Evolutionary conservation across 1,139 yeast genomes (phyloP).

Genomic region (Wickerhamiella infanticola): DNA sequence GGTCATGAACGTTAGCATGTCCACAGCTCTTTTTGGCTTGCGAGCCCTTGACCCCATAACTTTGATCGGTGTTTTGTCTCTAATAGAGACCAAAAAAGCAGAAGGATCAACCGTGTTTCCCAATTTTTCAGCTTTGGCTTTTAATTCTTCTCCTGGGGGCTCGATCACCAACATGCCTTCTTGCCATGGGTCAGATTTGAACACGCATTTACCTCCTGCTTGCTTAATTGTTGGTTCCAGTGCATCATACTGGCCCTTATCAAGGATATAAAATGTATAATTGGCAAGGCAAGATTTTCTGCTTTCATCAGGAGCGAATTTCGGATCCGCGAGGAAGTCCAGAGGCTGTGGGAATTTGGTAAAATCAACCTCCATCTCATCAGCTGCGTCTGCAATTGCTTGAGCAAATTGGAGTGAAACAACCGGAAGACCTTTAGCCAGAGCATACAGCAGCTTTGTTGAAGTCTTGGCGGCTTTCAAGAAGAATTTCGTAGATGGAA

Average conservation of each 20-base stretch:
- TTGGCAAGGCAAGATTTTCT: constrained; percentile 15
- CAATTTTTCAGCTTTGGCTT: neutral
- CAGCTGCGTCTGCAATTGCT: constrained; percentile 9
- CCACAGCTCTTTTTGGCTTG: neutral
- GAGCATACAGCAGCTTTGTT: constrained; percentile 17
- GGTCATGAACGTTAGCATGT: neutral
- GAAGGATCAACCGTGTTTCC: neutral
- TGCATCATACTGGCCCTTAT: constrained; percentile 12
- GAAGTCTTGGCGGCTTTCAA: constrained; percentile 13
- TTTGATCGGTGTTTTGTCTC: neutral
- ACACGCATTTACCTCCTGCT: constrained; percentile 15
- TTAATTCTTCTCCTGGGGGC: neutral
- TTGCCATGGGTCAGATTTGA: neutral
- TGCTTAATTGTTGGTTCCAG: constrained; percentile 14
- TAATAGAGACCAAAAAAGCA: neutral
- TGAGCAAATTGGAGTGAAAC: constrained; percentile 14
- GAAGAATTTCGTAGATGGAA: constrained; percentile 15
- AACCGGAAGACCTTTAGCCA: constrained; percentile 18
- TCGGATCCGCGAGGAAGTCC: constrained; percentile 13
- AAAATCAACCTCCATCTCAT: constrained; percentile 11
- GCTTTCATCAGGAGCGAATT: constrained; percentile 11
- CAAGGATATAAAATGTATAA: constrained; percentile 11
- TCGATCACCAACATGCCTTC: neutral
- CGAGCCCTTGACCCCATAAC: neutral
- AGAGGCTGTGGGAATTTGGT: constrained; percentile 15